These are phyloP conservation scores for Sugiyamaella pinicola DNA, from an alignment of 1,139 yeast species.

Conservation along the genomic window DNA sequence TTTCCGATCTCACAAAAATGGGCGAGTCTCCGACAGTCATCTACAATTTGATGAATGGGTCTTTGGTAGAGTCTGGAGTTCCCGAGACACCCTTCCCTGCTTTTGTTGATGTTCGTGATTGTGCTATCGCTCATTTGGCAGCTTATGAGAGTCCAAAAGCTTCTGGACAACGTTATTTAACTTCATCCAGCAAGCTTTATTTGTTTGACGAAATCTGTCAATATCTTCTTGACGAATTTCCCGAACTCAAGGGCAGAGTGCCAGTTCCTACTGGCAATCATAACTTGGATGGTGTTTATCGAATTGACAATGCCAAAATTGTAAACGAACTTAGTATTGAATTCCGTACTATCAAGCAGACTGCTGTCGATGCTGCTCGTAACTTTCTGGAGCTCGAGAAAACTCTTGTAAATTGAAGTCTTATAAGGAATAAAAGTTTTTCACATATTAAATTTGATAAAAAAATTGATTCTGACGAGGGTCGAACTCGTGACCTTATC, in stretches of 20 bases:
- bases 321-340: constrained; percentile 1
- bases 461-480: constrained; percentile 15
- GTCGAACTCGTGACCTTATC: constrained; percentile 17
- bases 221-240: constrained; percentile 41
- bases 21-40: constrained; percentile 33
- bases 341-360: neutral
- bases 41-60: constrained; percentile 37
- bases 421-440: too few relatives aligned
- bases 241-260: constrained; percentile 44
- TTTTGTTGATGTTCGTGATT: constrained; percentile 55
- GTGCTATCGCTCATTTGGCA: constrained; percentile 52
- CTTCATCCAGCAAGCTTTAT: constrained; percentile 43
- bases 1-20: constrained; percentile 25
- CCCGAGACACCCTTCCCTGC: constrained; percentile 23
- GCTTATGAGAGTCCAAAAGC: constrained; percentile 45
- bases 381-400: neutral
- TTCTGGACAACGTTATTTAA: constrained; percentile 48
- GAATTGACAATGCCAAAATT: neutral
- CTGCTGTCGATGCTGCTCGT: neutral
- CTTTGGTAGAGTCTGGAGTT: constrained; percentile 24
- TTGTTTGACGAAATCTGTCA: constrained; percentile 43
- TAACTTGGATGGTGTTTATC: neutral
- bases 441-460: too few relatives aligned
- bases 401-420: too few relatives aligned
- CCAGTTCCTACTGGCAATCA: constrained; percentile 4